These are phyloP conservation scores for Cercospora sp. DNA, from an alignment of 2,329 filamentous ascomycete species.

Conservation along the genomic window DNA sequence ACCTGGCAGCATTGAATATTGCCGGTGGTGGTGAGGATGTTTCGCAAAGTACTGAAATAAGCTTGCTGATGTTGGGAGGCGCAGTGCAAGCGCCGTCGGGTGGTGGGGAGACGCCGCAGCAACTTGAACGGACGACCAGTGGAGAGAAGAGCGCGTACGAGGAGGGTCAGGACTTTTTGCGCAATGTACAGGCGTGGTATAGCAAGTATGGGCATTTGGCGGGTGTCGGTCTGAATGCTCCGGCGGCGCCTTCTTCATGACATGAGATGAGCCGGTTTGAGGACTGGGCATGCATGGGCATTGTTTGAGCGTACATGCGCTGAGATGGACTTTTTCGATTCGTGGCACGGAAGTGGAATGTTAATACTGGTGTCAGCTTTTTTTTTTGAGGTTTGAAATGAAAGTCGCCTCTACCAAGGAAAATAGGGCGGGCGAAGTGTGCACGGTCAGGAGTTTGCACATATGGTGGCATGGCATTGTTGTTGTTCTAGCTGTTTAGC, in stretches of 20 bases:
- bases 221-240: neutral
- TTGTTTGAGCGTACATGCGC: neutral
- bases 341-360: neutral
- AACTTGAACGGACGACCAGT: neutral
- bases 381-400: neutral
- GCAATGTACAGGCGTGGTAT: slow-evolving; percentile 5
- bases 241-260: neutral
- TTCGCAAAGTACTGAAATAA: slow-evolving; percentile 13
- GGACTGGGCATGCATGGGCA: neutral
- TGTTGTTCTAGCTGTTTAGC: neutral
- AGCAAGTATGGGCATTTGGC: slow-evolving; percentile 3
- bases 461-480: neutral
- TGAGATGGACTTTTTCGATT: neutral
- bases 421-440: neutral
- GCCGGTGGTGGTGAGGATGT: slow-evolving; percentile 10
- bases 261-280: neutral
- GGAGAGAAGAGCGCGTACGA: neutral
- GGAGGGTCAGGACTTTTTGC: slow-evolving; percentile 2
- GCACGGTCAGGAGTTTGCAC: neutral
- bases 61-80: slow-evolving; percentile 13
- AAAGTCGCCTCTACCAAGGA: neutral
- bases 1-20: neutral
- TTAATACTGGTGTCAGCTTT: neutral
- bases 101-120: neutral
- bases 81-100: slow-evolving; percentile 11